These are phyloP conservation scores for Pichia sp. DNA, from an alignment of 1,139 yeast genomes.

Conservation along the genomic window DNA sequence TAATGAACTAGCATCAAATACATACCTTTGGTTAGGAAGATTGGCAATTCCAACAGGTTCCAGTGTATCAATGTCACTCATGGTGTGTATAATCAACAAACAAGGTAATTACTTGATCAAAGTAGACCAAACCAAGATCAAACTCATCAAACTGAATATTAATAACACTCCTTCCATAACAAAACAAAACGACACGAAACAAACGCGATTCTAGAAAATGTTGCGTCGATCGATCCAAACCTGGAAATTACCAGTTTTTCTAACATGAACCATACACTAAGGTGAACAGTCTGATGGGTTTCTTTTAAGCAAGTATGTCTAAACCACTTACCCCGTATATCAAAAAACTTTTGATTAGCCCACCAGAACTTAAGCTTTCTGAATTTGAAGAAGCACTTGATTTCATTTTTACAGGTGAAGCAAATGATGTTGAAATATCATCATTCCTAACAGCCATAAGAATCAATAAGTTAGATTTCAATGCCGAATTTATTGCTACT, in stretches of 20 bases:
- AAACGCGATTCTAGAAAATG: too few species aligned
- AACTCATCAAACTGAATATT: neutral
- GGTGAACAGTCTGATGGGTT: too few species aligned
- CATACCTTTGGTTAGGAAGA: slow-evolving; percentile 86
- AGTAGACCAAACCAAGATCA: neutral
- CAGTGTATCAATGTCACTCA: slow-evolving; percentile 10
- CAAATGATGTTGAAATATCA: slow-evolving; percentile 66
- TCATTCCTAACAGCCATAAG: slow-evolving; percentile 75
- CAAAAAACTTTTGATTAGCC: slow-evolving; percentile 51
- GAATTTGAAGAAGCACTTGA: slow-evolving; percentile 59
- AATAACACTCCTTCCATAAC: neutral
- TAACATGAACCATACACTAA: too few species aligned
- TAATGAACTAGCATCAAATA: too few species aligned
- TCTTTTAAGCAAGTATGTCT: slow-evolving; percentile 7
- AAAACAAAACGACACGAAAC: neutral
- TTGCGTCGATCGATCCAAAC: neutral
- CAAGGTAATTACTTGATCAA: neutral
- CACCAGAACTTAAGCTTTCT: slow-evolving; percentile 52
- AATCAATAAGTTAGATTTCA: slow-evolving; percentile 70
- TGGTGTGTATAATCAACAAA: neutral
- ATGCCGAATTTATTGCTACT: slow-evolving; percentile 74
- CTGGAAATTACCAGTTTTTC: neutral
- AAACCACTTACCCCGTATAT: slow-evolving; percentile 44
- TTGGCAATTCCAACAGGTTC: slow-evolving; percentile 79
- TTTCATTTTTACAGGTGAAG: slow-evolving; percentile 50